Base-by-base conservation (phyloP, 345 rosid species). In the Boechera retrofracta region DNA sequence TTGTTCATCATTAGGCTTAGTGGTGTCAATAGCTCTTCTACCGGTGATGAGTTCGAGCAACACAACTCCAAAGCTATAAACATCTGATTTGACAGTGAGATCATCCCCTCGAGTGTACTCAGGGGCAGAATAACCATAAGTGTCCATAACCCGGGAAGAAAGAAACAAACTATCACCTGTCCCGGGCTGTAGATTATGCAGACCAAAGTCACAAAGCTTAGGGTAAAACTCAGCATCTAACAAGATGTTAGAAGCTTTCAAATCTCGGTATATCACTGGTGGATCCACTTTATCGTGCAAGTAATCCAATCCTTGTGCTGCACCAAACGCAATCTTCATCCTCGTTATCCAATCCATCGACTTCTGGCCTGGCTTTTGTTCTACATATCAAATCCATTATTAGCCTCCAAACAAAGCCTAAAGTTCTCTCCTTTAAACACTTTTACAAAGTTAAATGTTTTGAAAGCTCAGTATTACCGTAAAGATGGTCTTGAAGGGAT, bases 121-220 rank as follows among this genome's bases (percentile, higher is more conserved):
- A 2, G 95, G 95, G 12, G 95, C 89, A 2, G 87, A 84, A 35
- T 90, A 88, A 18, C 95, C 92, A 18, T 90, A 88, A 21, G 92
- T 89, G 57, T 86, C 89, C 94, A 86, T 84, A 53, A 85, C 86
- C n/a, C 87, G 77, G 1, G 88, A 75, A 4, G 85, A 38, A 7
- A 82, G 77, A 70, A 41, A 73, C 84, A 73, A 68, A 18, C 74
- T 85, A 33, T 84, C 84, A 4, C 85, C 83, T 0, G 64, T 55
- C 39, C 82, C 82, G 6, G 89, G 81, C 6, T 80, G 80, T 51
- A 89, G 77, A 47, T 83, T 84, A 5, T 74, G 80, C 65, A 86
- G 54, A 54, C 94, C 94, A 18, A 82, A 83, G 77, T 89, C 91
- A 3, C 90, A 84, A 26, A 89, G 86, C 72, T 85, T 85, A 35